Conservation (phyloP, 2,329 filamentous ascomycete species). For the Fonsecaea multimorphosa region DNA sequence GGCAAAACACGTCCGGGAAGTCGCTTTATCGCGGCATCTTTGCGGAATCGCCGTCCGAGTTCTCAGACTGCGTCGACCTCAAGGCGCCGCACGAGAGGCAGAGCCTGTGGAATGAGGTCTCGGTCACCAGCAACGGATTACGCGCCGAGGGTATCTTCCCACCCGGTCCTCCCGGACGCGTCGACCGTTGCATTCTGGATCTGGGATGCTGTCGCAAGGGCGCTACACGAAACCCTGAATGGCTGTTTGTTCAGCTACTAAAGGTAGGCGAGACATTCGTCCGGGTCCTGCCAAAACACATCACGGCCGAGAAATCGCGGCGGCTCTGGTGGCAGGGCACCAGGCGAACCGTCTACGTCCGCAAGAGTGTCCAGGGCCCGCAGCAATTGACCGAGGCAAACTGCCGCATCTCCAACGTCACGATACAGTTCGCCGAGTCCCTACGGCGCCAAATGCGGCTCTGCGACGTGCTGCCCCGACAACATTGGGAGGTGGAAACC, state of each 20-base stretch:
- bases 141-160: not conserved
- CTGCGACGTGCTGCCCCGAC: not conserved
- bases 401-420: constrained; percentile 1
- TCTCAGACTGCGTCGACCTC: not conserved
- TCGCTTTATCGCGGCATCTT: constrained; percentile 8
- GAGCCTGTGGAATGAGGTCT: not conserved
- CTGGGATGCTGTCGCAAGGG: not conserved
- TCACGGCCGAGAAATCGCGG: constrained; percentile 2
- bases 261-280: not conserved
- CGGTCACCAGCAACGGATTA: not conserved
- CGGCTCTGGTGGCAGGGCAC: not conserved
- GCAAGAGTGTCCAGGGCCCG: not conserved
- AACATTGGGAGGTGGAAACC: not conserved
- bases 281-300: not conserved
- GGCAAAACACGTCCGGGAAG: constrained; percentile 14
- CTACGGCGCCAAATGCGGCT: not conserved
- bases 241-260: not conserved
- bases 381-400: not conserved
- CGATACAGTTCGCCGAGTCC: not conserved
- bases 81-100: not conserved
- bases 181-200: not conserved
- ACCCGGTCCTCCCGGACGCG: not conserved
- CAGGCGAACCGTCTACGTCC: not conserved
- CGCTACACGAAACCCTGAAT: not conserved
- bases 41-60: not conserved